Evolutionary conservation across 805 yeast genomes (phyloP), one percentile per base, ranked within the genome.

Genomic region (Suhomyces faveliae): DNA sequence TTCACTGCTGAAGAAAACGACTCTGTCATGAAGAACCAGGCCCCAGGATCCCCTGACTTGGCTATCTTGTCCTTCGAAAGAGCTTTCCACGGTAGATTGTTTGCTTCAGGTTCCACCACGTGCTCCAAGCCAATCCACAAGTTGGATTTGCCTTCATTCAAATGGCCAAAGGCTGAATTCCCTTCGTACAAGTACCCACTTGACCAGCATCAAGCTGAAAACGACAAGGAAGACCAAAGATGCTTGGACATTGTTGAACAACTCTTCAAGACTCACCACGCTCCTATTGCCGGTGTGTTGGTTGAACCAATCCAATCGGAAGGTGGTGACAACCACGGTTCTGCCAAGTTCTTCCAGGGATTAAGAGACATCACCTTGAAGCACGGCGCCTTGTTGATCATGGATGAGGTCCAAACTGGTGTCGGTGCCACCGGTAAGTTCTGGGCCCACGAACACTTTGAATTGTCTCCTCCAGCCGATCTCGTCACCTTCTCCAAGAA

Each of bases 161-260:
- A 88, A 63, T 91, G 97, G 97, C 98, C 98, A 63, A 90, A 87
- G 67, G 97, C 97, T 48, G 89, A 89, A 53, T 91, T 84, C 76
- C 98, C 98, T 54, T 59, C 78, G 44, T 84, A 89, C 70, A 74
- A 84, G 68, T 91, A 89, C 68, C 98, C 98, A 50, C 78, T 90
- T 61, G 91, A 82, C 47, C 77, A 80, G 44, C 63, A 82, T 64
- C 81, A 63, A 37, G 82, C 74, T 42, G 82, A 71, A 56, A 91
- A 91, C 79, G 71, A 74, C 42, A 67, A 74, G 43, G 97, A 90
- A 72, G 98, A 91, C 70, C 81, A 76, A 51, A 79, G 94, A 62
- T 88, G 96, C 67, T 77, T 91, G 54, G 79, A 73, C 42, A 81
- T 81, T 55, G 89, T 90, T 50, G 96, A 89, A 63, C 74, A 81